Evolutionary conservation across 441 rosid species (phyloP), one percentile per base, ranked within the genome.

Genomic region (Syzygium malaccense): DNA sequence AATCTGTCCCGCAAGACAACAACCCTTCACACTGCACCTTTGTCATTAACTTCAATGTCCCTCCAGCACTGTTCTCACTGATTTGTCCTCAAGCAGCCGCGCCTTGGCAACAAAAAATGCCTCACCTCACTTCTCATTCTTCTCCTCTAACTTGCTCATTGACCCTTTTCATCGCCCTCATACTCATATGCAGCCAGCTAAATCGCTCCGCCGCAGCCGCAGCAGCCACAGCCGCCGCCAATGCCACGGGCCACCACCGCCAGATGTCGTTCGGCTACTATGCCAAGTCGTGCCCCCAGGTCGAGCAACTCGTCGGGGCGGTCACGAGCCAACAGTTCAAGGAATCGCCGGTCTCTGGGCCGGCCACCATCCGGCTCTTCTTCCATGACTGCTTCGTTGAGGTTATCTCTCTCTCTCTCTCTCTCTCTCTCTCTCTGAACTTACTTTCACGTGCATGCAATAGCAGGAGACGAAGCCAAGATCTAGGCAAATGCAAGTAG

Each of bases 301-400:
- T 94, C 23, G 97, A 95, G 91, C 93, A 89, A 85, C 91, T 93
- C 23, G 85, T 95, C 20, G 96, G 92, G 32, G 92, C 95, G 7
- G 89, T 95, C 79, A 94, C 95, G 14, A 91, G 93, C 64, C 95
- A 94, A 51, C 94, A 86, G 88, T 93, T 93, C 92, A 93, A 94
- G 88, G 93, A 93, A 90, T 88, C 88, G 10, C 97, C 97, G 7
- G 91, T 93, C 87, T 93, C 97, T 0, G 95, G 92, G 28, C 94
- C 97, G 5, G 97, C 97, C 88, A 94, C 96, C 26, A 92, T 95
- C 85, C 95, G 95, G 32, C 94, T 95, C 88, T 93, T 94, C 92
- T 95, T 95, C 93, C 97, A 95, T 32, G 97, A 95, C 90, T 95
- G 96, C 93, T 95, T 95, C 85, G 93, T 95, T 41, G 94, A 95